A percentile compares a stretch with the other conserved stretches of the same genome.
Conservation (phyloP, 495 filamentous ascomycete genomes). For the Aeminium ludgeri region DNA sequence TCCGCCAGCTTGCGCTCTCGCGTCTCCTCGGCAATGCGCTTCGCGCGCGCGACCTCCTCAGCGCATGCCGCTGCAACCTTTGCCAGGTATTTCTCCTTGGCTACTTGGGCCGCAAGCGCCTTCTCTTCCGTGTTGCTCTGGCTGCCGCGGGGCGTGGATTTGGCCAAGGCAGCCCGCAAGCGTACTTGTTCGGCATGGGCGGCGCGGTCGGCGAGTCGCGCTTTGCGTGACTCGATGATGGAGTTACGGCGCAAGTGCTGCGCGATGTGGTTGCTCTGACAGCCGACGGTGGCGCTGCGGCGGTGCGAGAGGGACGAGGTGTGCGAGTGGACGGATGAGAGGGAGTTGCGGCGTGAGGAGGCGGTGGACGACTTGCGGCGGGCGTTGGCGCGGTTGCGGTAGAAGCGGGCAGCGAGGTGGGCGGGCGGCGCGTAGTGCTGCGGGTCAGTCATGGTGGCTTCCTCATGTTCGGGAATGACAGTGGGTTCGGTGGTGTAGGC, state of each 20-base stretch:
- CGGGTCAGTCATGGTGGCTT: background rate
- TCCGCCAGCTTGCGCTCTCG: conserved; percentile 83
- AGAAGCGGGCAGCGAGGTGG: conserved; percentile 75
- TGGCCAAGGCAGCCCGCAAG: conserved; percentile 61
- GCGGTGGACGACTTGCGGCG: conserved; percentile 68
- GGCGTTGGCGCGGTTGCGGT: conserved; percentile 42
- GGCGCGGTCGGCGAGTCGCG: conserved; percentile 78
- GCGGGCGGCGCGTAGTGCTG: conserved; percentile 45
- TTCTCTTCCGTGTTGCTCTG: conserved; percentile 60
- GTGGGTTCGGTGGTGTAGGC: background rate
- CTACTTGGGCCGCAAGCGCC: conserved; percentile 76
- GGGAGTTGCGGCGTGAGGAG: conserved; percentile 75
- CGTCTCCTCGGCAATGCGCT: conserved; percentile 80
- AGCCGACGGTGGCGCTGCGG: conserved; percentile 28
- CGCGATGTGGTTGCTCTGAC: conserved; percentile 66
- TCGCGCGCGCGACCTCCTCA: conserved; percentile 85
- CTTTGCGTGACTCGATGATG: conserved; percentile 85
- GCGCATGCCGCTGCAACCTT: conserved; percentile 89
- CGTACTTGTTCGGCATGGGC: conserved; percentile 96
- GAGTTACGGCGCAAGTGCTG: conserved; percentile 82
- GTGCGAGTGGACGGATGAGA: conserved; percentile 72
- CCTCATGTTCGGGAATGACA: background rate
- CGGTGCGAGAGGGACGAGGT: conserved; percentile 45
- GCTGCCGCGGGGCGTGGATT: conserved; percentile 45
- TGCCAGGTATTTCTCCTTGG: conserved; percentile 77